Base-by-base conservation (phyloP, 2,329 filamentous ascomycete genomes). In the Helicocarpus griseus region DNA sequence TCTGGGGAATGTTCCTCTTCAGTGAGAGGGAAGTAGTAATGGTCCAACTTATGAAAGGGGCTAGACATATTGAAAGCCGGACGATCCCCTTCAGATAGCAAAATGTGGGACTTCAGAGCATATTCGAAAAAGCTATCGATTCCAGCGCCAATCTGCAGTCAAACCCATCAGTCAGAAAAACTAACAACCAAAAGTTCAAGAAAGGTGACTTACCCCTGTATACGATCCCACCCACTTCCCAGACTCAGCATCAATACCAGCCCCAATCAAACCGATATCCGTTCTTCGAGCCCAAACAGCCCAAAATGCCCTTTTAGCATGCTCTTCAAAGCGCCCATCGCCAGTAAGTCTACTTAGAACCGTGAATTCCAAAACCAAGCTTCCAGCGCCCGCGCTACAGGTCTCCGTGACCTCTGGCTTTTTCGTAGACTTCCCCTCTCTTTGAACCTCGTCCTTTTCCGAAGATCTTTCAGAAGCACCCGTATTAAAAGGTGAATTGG, bases 41-140 rank as follows among this genome's bases (percentile, higher is more conserved):
- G 79, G 52, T 63, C 86, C 67, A 82, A 76, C 76, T 67, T 56
- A 54, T 72, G 64, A 61, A 73, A 64, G 57, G 74, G 62, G 56
- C 70, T 66, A 21, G 74, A 67, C 9, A 50, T 39, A 47, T 70
- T 60, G 46, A 64, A 63, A 3, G 56, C 54, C 9, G 67, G 63
- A 19, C 62, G 65, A 24, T 67, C 77, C 53, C 86, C 81, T 1
- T 88, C 87, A 2, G 91, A 95, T 21, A 97, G 80, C 22, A 98
- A 71, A 54, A 98, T 87, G 64, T 95, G 84, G 17, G 89, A 89
- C 70, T 98, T 98, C 61, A 97, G 78, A 3, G 93, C 90, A 69
- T 98, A 98, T 70, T 98, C 93, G 63, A 95, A 97, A 72, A 98
- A 98, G 70, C 90, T 96, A 71, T 98, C 93, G 62, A 95, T 89